Base-by-base conservation (phyloP, 2,329 filamentous ascomycete genomes). In the Sporothrix pseudoabietina region DNA sequence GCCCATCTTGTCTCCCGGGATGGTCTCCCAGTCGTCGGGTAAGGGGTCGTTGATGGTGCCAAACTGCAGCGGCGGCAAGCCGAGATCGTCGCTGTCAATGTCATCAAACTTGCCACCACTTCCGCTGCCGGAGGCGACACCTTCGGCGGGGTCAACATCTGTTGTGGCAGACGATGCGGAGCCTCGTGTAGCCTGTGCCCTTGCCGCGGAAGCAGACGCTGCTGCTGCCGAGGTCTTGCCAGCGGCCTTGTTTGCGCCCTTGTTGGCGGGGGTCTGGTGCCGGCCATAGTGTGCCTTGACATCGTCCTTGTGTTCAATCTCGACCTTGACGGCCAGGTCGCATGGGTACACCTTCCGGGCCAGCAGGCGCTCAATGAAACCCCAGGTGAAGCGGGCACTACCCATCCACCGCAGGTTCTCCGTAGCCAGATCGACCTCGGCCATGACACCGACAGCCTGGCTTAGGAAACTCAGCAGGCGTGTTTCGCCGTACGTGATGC, bases 391-490 rank as follows among this genome's bases (percentile, higher is more conserved):
- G 71, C 96, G 89, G 41, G 90, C 86, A 66, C 88, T 87, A 22
- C 96, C 96, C 91, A 99, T 94, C 94, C 95, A 98, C 59, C 96
- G 90, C 75, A 98, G 83, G 78, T 97, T 85, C 78, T 99, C 96
- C 0, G 96, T 99, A 2, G 89, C 94, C 14, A 99, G 85, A 81
- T 99, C 96, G 68, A 88, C 88, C 79, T 98, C 96, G 1, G 96
- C 96, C 52, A 98, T 89, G 74, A 98, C 92, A 30, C 96, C 96
- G 35, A 97, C 87, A 0, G 93, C 88, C 81, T 98, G 96, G 10
- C 94, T 97, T 59, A 98, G 86, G 82, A 98, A 98, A 22, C 94
- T 97, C 35, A 98, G 84, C 5, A 87, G 91, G 71, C 93, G 90
- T 30, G 84, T 86, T 74, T 90, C 84, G 32, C 93, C 92, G 78